Conservation (phyloP, 176 grass and related monocot species). For the Zizania latifolia region DNA sequence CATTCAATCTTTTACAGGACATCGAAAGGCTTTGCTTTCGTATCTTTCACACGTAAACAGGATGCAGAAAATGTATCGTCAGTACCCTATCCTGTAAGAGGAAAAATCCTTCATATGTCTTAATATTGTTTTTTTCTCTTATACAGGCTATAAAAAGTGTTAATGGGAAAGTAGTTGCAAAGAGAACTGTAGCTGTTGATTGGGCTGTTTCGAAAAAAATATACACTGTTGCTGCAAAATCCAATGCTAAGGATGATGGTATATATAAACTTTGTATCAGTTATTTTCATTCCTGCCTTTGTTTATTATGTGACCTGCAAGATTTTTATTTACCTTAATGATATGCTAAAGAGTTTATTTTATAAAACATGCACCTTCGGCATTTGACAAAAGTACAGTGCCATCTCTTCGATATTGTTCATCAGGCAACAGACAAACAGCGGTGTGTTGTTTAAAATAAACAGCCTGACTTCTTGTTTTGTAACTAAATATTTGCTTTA, state of each 20-base stretch:
- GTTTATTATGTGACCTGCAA: background rate
- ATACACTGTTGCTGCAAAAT: slow-evolving; percentile 64
- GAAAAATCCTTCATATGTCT: slow-evolving; percentile 24
- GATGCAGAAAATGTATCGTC: slow-evolving; percentile 92
- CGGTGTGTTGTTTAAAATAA: slow-evolving; percentile 6
- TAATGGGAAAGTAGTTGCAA: slow-evolving; percentile 69
- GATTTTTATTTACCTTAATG: slow-evolving; percentile 7
- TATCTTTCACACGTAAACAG: slow-evolving; percentile 91
- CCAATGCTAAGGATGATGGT: slow-evolving; percentile 50
- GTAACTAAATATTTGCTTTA: slow-evolving; percentile 4
- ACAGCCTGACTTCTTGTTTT: background rate
- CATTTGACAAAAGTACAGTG: background rate
- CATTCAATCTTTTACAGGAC: slow-evolving; percentile 47
- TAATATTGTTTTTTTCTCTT: slow-evolving; percentile 27
- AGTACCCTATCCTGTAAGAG: slow-evolving; percentile 21
- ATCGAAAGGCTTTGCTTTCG: slow-evolving; percentile 98
- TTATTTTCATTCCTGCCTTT: background rate
- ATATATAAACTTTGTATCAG: slow-evolving; percentile 20
- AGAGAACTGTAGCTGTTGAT: slow-evolving; percentile 93
- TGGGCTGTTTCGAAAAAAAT: slow-evolving; percentile 90
- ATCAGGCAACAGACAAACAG: background rate
- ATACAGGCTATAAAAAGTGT: slow-evolving; percentile 81
- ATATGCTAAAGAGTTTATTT: background rate
- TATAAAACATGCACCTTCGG: background rate
- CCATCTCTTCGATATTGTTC: slow-evolving; percentile 2